A percentile compares a stretch with the other conserved stretches of the same genome.
Conservation (phyloP, 2,329 filamentous ascomycete species). For the Pyrenophora tritici-repentis region DNA sequence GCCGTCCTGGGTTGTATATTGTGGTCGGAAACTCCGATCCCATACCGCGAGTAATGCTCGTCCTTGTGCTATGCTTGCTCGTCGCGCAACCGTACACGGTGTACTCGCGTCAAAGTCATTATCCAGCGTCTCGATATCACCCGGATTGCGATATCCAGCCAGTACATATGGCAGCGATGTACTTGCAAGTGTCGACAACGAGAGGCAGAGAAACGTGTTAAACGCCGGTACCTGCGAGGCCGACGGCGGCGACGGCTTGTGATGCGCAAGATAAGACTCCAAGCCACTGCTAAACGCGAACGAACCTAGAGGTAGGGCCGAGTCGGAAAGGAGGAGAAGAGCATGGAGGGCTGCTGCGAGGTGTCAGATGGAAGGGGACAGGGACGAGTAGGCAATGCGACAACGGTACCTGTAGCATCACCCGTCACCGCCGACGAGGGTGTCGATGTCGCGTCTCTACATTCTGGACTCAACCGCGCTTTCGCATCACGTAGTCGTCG, state of each 20-base stretch:
- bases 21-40: slow-evolving; percentile 68
- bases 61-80: slow-evolving; percentile 77
- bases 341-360: slow-evolving; percentile 60
- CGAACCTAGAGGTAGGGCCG: slow-evolving; percentile 79
- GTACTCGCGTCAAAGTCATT: slow-evolving; percentile 77
- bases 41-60: slow-evolving; percentile 75
- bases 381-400: slow-evolving; percentile 2
- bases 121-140: slow-evolving; percentile 63
- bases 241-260: slow-evolving; percentile 44
- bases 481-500: slow-evolving; percentile 54
- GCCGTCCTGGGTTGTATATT: slow-evolving; percentile 20
- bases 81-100: slow-evolving; percentile 76
- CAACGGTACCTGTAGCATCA: slow-evolving; percentile 25
- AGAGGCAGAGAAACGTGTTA: slow-evolving; percentile 69
- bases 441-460: slow-evolving; percentile 3
- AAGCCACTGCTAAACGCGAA: slow-evolving; percentile 85
- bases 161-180: slow-evolving; percentile 77
- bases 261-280: slow-evolving; percentile 80
- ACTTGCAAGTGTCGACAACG: slow-evolving; percentile 71
- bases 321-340: slow-evolving; percentile 78
- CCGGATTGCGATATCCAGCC: slow-evolving; percentile 64
- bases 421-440: slow-evolving; percentile 17
- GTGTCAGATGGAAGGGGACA: slow-evolving; percentile 1
- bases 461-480: slow-evolving; percentile 51
- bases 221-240: slow-evolving; percentile 55